Evolutionary conservation across 371 early-diverging fungal species (phyloP).

Genomic region (Syncephalastrum contaminatum): DNA sequence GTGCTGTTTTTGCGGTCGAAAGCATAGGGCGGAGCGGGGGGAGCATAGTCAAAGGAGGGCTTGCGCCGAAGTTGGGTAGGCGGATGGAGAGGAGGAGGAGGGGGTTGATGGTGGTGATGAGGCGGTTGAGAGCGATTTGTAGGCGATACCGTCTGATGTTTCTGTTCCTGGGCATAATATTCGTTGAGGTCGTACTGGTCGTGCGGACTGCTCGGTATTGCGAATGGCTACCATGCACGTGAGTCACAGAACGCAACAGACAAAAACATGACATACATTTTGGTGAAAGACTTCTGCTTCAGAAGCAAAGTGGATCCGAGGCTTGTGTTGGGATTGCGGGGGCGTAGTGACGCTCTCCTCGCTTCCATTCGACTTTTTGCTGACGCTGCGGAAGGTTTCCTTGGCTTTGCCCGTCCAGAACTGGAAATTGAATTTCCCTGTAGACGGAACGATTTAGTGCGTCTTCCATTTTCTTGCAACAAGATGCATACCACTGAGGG

Average conservation of each 20-base stretch:
- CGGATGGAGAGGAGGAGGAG: no score
- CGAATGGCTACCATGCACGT: not conserved
- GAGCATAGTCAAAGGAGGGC: slow-evolving; percentile 5
- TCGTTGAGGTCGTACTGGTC: slow-evolving; percentile 1
- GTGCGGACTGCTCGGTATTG: not conserved
- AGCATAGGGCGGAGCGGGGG: slow-evolving; percentile 4
- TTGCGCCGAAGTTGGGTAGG: no score
- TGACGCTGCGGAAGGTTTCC: slow-evolving; percentile 1
- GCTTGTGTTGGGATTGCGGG: not conserved
- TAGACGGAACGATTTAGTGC: slow-evolving; percentile 1
- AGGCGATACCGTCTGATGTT: not conserved
- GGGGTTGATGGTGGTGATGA: not conserved
- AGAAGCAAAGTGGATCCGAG: not conserved
- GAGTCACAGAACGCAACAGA: no score
- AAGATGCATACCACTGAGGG: slow-evolving; percentile 11
- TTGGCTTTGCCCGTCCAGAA: slow-evolving; percentile 17
- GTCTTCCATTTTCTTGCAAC: not conserved
- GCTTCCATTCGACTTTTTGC: not conserved
- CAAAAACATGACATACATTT: no score
- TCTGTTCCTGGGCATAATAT: not conserved
- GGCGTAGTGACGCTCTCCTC: not conserved
- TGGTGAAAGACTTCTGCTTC: no score
- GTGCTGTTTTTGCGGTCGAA: slow-evolving; percentile 19
- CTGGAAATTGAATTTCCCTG: slow-evolving; percentile 14
- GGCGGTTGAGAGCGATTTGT: not conserved